Evolutionary conservation across 768 basidiomycete species (phyloP).

Genomic region (Mycena rebaudengoi): DNA sequence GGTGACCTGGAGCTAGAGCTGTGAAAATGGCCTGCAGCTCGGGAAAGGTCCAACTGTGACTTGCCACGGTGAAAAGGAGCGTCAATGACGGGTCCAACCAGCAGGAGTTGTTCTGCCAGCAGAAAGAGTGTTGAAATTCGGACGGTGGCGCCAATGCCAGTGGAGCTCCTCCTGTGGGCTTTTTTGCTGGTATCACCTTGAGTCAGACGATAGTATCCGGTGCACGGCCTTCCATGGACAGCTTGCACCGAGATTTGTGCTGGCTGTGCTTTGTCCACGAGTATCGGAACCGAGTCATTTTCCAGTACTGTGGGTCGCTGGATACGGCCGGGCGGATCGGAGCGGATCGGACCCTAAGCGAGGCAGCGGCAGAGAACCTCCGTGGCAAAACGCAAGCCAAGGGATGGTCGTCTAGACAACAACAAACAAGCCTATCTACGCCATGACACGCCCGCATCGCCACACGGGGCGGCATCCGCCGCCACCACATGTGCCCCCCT

Average conservation of each 20-base stretch:
- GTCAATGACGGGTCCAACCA: slow-evolving; percentile 19
- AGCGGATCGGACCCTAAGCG: too few species aligned
- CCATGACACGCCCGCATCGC: background rate
- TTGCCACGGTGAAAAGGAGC: background rate
- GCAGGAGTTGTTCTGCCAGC: slow-evolving; percentile 17
- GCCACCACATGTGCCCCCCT: background rate
- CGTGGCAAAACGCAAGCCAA: too few species aligned
- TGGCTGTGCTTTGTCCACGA: slow-evolving; percentile 3
- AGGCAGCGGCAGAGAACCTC: too few species aligned
- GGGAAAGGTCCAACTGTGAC: background rate
- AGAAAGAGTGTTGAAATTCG: slow-evolving; percentile 13
- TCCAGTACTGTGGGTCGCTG: slow-evolving; percentile 16
- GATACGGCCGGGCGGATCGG: too few species aligned
- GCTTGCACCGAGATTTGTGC: background rate
- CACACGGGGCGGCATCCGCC: background rate
- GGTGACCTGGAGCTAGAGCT: background rate
- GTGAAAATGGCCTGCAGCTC: background rate
- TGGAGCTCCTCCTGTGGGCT: background rate
- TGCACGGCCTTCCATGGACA: background rate
- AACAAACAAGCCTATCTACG: background rate
- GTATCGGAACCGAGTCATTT: background rate
- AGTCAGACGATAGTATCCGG: slow-evolving; percentile 2
- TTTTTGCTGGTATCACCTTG: background rate
- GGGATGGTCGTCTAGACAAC: too few species aligned
- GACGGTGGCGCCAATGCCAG: background rate